A percentile compares a stretch with the other conserved stretches of the same genome.
Conservation (phyloP, 177 flowering plant genomes). For the Vitis hybrid region DNA sequence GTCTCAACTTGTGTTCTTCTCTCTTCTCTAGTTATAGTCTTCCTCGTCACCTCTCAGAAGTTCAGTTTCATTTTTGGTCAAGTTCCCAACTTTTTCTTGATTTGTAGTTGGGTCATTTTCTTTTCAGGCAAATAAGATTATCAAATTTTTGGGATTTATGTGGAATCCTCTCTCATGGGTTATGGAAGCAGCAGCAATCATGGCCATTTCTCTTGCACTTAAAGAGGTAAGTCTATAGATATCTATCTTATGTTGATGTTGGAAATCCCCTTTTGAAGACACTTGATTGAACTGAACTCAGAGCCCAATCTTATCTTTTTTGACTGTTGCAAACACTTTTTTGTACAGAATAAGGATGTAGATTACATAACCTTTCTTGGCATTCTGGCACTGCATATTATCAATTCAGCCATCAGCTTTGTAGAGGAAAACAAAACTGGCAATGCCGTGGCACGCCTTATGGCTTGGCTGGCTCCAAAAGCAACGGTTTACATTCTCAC, state of each 20-base stretch:
- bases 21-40: too few species aligned
- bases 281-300: too few species aligned
- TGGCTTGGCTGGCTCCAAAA: constrained; percentile 37
- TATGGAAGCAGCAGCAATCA: constrained; percentile 38
- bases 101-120: neutral
- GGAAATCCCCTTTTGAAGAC: too few species aligned
- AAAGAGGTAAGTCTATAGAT: constrained; percentile 19
- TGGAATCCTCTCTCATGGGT: constrained; percentile 43
- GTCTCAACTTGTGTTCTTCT: constrained; percentile 5
- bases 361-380: constrained; percentile 33
- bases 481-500: constrained; percentile 20
- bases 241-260: too few species aligned
- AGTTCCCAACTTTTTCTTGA: neutral
- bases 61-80: neutral
- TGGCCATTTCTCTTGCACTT: constrained; percentile 30
- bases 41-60: too few species aligned
- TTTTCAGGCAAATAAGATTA: constrained; percentile 26
- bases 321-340: neutral
- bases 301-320: neutral
- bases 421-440: constrained; percentile 41
- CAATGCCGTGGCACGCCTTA: constrained; percentile 35
- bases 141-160: constrained; percentile 40
- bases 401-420: constrained; percentile 37
- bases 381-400: constrained; percentile 21
- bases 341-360: constrained; percentile 12